Conservation (phyloP, 2,329 filamentous ascomycete genomes). For the Xylaria polymorpha region DNA sequence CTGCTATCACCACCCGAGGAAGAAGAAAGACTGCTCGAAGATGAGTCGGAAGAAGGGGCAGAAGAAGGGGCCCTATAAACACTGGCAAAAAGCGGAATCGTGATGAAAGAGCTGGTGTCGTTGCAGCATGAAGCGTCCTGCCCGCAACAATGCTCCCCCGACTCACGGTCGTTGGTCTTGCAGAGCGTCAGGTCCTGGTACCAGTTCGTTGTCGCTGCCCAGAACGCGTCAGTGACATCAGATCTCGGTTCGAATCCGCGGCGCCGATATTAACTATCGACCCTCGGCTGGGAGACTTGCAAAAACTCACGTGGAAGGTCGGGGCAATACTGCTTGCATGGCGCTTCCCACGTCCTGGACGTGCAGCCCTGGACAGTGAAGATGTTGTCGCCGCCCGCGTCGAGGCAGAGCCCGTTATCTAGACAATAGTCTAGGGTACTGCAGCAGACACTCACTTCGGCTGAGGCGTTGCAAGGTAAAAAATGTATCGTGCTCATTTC, state of each 20-base stretch:
- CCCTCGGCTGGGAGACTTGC: background rate
- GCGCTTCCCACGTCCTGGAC: slow-evolving; percentile 42
- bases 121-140: slow-evolving; percentile 38
- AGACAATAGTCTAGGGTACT: slow-evolving; percentile 44
- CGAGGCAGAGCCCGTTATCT: slow-evolving; percentile 49
- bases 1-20: slow-evolving; percentile 13
- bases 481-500: slow-evolving; percentile 20
- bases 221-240: background rate
- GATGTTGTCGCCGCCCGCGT: slow-evolving; percentile 44
- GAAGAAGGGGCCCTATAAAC: slow-evolving; percentile 15
- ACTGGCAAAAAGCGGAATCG: slow-evolving; percentile 23
- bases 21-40: background rate
- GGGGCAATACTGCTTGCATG: slow-evolving; percentile 44
- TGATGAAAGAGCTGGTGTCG: slow-evolving; percentile 22
- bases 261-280: background rate
- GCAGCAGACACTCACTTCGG: slow-evolving; percentile 45
- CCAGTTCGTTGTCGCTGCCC: slow-evolving; percentile 25
- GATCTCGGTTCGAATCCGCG: background rate
- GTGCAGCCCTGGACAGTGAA: slow-evolving; percentile 49
- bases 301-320: slow-evolving; percentile 36
- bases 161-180: slow-evolving; percentile 27
- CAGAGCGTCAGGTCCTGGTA: slow-evolving; percentile 36
- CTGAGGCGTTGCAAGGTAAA: slow-evolving; percentile 40
- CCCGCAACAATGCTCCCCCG: slow-evolving; percentile 35
- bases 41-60: background rate